These are phyloP conservation scores for Pascua guehoae DNA, from an alignment of 1,284 basidiomycete species.

Conservation along the genomic window DNA sequence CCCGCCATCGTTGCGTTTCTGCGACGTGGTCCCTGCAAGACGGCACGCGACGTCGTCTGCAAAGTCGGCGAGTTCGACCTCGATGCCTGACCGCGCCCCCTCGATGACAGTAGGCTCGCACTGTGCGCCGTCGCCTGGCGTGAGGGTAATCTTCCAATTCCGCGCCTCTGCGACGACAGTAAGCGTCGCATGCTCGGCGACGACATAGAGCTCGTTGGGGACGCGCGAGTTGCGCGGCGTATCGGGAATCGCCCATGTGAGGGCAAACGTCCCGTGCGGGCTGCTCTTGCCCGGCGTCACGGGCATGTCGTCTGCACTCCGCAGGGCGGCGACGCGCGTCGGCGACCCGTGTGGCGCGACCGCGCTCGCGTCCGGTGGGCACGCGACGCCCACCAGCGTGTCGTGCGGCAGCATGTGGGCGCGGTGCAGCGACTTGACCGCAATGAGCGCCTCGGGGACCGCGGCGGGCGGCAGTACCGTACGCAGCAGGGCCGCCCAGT, in stretches of 20 bases:
- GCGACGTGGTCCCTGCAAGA: conserved; percentile 34
- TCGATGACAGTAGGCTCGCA: conserved; percentile 52
- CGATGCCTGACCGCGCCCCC: conserved; percentile 58
- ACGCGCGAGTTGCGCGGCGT: conserved; percentile 15
- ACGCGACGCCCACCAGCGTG: conserved; percentile 58
- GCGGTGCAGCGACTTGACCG: conserved; percentile 64
- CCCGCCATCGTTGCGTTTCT: conserved; percentile 30
- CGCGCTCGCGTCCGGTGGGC: conserved; percentile 56
- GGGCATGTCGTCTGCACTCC: conserved; percentile 20
- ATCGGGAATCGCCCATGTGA: conserved; percentile 39
- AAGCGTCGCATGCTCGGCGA: conserved; percentile 46
- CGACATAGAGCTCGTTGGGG: conserved; percentile 31
- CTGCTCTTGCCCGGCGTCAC: conserved; percentile 29
- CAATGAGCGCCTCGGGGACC: conserved; percentile 58
- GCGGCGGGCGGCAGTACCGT: conserved; percentile 25
- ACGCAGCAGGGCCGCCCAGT: conserved; percentile 39
- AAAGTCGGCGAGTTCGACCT: conserved; percentile 61
- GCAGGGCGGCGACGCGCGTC: conserved; percentile 6
- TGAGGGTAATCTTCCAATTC: conserved; percentile 59
- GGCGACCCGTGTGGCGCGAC: conserved; percentile 57
- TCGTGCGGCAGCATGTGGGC: conserved; percentile 69
- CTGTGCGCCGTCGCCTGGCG: conserved; percentile 47
- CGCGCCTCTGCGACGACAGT: conserved; percentile 46
- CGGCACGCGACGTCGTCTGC: conserved; percentile 55
- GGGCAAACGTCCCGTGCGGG: conserved; percentile 35